Base-by-base conservation (phyloP, 176 grass and related monocot species). In the barley (Hordeum vulgare) region DNA sequence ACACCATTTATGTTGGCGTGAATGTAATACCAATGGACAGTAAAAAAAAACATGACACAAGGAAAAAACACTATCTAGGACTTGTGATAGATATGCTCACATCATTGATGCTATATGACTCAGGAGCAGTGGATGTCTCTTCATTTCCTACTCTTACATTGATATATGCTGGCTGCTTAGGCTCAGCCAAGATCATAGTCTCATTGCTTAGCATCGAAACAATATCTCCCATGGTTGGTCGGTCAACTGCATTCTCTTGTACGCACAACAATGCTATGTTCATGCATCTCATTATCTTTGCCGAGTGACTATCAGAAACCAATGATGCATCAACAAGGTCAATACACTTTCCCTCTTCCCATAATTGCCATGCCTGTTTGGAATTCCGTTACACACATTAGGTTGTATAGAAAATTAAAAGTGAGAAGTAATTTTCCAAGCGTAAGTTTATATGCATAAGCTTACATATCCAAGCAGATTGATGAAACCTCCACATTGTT, bases 351-450 rank as follows among this genome's bases (percentile, higher is more conserved):
- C 60, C 61, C 28, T 79, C 77, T 33, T 34, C 61, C 77, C 77
- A 79, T 29, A 79, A 65, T 21, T 63, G 17, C 77, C 77, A 79
- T 65, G 77, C 77, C 77, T 79, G 26, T 65, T 31, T 66, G 39
- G 3, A 66, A 79, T 65, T 79, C 25, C 24, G 5, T 47, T 1
- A 66, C 6, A 45, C 1, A 3, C 18, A 41, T 23, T 62, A 78
- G 76, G 1, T 61, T 42, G 8, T 63, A 6, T 12, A 78, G 20
- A 15, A 63, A 41, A 28, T 78, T 5, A 47, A 6, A 21, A 72
- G 25, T 51, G 18, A 49, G 5, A 27, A 15, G 31, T 25, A 65
- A 47, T 61, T 77, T 27, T 23, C 0, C 6, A 49, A 18, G 76
- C 42, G 51, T 74, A 74, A 31, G 25, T 51, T 17, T 47, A 40